Evolutionary conservation across 306 rosid genomes (phyloP), one percentile per base, ranked within the genome.

Genomic region (Boehmeria nivea): DNA sequence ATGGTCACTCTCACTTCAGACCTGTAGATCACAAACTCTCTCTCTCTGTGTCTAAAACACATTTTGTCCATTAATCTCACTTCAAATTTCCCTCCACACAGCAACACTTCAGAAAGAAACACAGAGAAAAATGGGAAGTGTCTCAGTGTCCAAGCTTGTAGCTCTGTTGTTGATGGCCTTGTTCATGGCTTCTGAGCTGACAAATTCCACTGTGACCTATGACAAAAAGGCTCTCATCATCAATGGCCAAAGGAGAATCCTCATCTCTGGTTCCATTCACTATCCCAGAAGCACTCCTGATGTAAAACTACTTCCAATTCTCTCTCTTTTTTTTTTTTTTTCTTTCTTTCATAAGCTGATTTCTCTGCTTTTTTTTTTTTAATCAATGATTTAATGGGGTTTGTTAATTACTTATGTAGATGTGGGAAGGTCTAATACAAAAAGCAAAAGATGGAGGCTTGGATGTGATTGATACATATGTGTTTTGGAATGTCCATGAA

Each of bases 281-380:
- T 91, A 91, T 71, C 95, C 98, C 59, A 78, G 98, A 78, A 91
- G 98, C 76, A 80, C 94, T 19, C 98, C 95, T 33, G 85, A 87
- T 22, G 98, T 83, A 52, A 69, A 20, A 36, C 21, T 45, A 17
- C 39, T 63, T 67, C 22, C 61, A 16, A 31, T 46, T 3, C 27
- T 23, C 16, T 53, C 1, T 25, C 28, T 46, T 43, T n/a, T n/a
- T n/a, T n/a, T n/a, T n/a, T n/a, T n/a, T n/a, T n/a, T n/a, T 3
- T 0, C 26, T 20, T 4, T 5, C 6, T 64, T 66, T 25, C 26
- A 39, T 55, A 23, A 7, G 22, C 19, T 2, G 9, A 17, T 11
- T 50, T 18, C 17, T 25, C 15, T 3, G 16, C n/a, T n/a, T n/a
- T n/a, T n/a, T n/a, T n/a, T 34, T 24, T 2, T 16, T 52, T 16